These are phyloP conservation scores for Aspergillus tanneri DNA, from an alignment of 2,329 filamentous ascomycete genomes.

Conservation along the genomic window DNA sequence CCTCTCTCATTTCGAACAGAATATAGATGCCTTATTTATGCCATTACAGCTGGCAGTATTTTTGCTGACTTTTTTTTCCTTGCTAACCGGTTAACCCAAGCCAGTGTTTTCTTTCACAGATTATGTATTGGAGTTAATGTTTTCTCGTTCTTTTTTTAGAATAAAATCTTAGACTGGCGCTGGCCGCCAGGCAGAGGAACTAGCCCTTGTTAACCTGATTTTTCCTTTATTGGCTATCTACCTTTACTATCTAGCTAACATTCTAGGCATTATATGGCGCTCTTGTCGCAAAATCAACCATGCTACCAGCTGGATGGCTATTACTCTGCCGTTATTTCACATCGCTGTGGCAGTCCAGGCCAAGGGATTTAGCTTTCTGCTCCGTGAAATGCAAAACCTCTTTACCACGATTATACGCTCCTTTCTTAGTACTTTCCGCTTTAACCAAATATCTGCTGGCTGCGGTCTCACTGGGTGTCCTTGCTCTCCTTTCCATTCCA, in stretches of 20 bases:
- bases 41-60: conserved; percentile 17
- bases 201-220: conserved; percentile 24
- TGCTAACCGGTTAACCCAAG: conserved; percentile 10
- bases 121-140: conserved; percentile 18
- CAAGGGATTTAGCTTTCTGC: conserved; percentile 12
- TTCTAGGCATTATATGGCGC: conserved; percentile 18
- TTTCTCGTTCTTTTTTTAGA: conserved; percentile 18
- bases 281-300: conserved; percentile 20
- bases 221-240: conserved; percentile 21
- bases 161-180: conserved; percentile 12
- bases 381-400: conserved; percentile 13
- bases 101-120: conserved; percentile 15
- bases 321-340: conserved; percentile 19
- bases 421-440: background rate
- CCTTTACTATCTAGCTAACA: conserved; percentile 18
- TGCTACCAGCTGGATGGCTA: conserved; percentile 21
- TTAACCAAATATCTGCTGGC: conserved; percentile 14
- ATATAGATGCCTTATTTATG: conserved; percentile 13
- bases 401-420: conserved; percentile 21
- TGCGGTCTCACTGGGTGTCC: conserved; percentile 14
- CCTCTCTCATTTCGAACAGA: background rate
- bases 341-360: conserved; percentile 13
- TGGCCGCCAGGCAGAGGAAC: conserved; percentile 18
- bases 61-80: conserved; percentile 14
- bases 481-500: conserved; percentile 22